Percentiles rank a stretch among this genome's conserved stretches.
Evolutionary conservation across 177 flowering plant genomes (phyloP).

Genomic region (Tripterygium wilfordii): DNA sequence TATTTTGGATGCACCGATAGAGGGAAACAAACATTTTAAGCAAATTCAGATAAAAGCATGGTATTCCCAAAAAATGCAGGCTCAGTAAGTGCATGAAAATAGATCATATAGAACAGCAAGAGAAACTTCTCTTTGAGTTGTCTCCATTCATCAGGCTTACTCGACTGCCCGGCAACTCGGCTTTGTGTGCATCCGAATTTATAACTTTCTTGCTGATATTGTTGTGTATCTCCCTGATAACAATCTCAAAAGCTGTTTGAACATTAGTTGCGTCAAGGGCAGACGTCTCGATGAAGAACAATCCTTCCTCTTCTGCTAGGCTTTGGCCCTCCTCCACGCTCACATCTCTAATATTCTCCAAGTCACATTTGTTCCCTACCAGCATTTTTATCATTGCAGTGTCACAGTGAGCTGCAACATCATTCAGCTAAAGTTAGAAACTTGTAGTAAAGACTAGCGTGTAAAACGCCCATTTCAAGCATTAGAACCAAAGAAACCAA

Average conservation of each 20-base stretch:
- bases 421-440: too few relatives aligned
- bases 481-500: too few relatives aligned
- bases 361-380: slow-evolving; percentile 37
- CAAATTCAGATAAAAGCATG: too few relatives aligned
- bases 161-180: slow-evolving; percentile 26
- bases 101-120: slow-evolving; percentile 24
- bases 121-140: slow-evolving; percentile 9
- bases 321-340: slow-evolving; percentile 23
- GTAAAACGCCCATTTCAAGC: too few relatives aligned
- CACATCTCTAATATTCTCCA: slow-evolving; percentile 31
- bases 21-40: too few relatives aligned
- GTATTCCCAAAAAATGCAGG: too few relatives aligned
- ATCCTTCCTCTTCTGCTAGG: slow-evolving; percentile 29
- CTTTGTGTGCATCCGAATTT: slow-evolving; percentile 33
- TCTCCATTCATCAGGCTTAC: slow-evolving; percentile 19
- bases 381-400: slow-evolving; percentile 27
- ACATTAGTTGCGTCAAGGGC: slow-evolving; percentile 33
- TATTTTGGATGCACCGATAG: too few relatives aligned
- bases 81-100: neutral
- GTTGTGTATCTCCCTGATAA: slow-evolving; percentile 27
- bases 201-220: slow-evolving; percentile 28
- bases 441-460: too few relatives aligned
- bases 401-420: slow-evolving; percentile 29
- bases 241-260: slow-evolving; percentile 27
- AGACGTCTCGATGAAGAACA: slow-evolving; percentile 41